Evolutionary conservation across 1,284 basidiomycete genomes (phyloP).

Genomic region (Tilletia indica): DNA sequence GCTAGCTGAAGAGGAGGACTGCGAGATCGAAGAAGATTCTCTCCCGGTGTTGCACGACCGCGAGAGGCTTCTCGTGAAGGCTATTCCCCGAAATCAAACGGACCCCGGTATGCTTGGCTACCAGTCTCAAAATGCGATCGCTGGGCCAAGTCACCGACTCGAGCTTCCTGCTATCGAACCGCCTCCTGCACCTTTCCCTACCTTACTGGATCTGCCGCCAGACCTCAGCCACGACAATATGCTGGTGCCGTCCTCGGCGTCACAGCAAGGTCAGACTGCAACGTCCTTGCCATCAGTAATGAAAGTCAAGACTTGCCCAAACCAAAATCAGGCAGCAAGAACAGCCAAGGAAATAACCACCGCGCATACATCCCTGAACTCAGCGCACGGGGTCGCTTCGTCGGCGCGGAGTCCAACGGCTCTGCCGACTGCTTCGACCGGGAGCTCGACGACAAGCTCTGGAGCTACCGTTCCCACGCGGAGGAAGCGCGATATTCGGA

Average conservation of each 20-base stretch:
- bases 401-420: too few relatives aligned
- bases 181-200: not conserved
- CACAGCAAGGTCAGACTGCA: not conserved
- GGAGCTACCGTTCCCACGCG: not conserved
- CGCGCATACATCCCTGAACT: constrained; percentile 5
- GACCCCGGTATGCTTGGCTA: too few relatives aligned
- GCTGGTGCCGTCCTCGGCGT: not conserved
- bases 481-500: constrained; percentile 4
- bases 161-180: not conserved
- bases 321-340: not conserved
- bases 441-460: too few relatives aligned
- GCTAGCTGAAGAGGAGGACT: not conserved
- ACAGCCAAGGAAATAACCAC: too few relatives aligned
- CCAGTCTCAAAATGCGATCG: not conserved
- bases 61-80: constrained; percentile 2
- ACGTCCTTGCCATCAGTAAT: not conserved
- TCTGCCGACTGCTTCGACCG: too few relatives aligned
- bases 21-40: constrained; percentile 13
- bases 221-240: not conserved
- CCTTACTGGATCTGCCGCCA: not conserved
- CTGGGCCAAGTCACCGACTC: not conserved
- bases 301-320: constrained; percentile 12
- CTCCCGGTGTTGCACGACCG: constrained; percentile 4
- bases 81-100: not conserved
- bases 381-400: not conserved